Conservation (phyloP, 148 eudicot genomes). For the Pouteria glomerata region DNA sequence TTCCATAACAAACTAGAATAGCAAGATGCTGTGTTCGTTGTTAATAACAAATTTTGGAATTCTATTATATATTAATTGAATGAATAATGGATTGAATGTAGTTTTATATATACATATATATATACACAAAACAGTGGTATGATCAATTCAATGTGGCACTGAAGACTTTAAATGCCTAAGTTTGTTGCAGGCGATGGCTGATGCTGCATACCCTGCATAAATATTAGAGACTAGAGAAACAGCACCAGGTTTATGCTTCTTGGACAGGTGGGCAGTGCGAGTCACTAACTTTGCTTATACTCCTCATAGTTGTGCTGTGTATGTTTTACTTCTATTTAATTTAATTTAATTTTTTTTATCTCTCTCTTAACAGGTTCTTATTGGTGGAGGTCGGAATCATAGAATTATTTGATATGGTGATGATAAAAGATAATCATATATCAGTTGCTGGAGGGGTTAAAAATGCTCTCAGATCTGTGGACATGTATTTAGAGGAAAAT, state of each 20-base stretch:
- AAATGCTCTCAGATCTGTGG: slow-evolving; percentile 72
- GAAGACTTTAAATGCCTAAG: neutral
- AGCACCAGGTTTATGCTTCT: slow-evolving; percentile 90
- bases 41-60: too few species aligned
- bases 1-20: too few species aligned
- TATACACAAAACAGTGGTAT: neutral
- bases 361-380: slow-evolving; percentile 53
- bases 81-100: too few species aligned
- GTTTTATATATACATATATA: too few species aligned
- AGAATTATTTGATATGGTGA: slow-evolving; percentile 91
- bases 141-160: neutral
- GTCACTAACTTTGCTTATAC: slow-evolving; percentile 23
- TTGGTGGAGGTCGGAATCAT: slow-evolving; percentile 94
- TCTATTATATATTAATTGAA: too few species aligned
- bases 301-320: neutral
- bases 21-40: too few species aligned
- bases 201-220: slow-evolving; percentile 79
- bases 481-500: slow-evolving; percentile 63
- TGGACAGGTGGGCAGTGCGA: slow-evolving; percentile 97
- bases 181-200: slow-evolving; percentile 73
- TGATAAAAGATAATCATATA: slow-evolving; percentile 94
- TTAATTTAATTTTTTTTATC: slow-evolving; percentile 1
- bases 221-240: slow-evolving; percentile 93
- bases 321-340: neutral
- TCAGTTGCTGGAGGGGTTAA: slow-evolving; percentile 89